Conservation (phyloP, 1,139 yeast species). For the Torulaspora globosa region DNA sequence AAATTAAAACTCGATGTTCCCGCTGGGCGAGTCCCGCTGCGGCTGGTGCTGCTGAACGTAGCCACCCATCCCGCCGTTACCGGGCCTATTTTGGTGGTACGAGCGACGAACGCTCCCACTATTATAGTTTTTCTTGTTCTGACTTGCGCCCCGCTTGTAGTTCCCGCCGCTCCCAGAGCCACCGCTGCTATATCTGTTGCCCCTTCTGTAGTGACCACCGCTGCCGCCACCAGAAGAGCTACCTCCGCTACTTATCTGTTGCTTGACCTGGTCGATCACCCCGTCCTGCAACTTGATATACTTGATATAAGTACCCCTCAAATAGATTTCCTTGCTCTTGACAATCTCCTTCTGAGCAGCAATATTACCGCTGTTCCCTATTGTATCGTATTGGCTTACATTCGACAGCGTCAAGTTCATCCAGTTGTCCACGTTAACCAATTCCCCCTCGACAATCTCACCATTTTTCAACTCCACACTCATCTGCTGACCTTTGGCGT, state of each 20-base stretch:
- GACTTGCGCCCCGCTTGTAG: constrained; percentile 21
- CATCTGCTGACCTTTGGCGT: constrained; percentile 86
- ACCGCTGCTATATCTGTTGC: constrained; percentile 22
- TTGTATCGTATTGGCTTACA: constrained; percentile 52
- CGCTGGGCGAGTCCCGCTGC: constrained; percentile 22
- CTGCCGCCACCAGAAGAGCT: constrained; percentile 33
- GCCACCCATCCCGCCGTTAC: constrained; percentile 30
- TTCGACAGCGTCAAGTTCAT: constrained; percentile 86
- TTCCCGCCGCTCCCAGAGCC: constrained; percentile 15
- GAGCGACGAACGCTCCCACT: constrained; percentile 11
- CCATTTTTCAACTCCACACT: constrained; percentile 91
- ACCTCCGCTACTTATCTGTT: constrained; percentile 41
- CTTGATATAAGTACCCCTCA: constrained; percentile 80
- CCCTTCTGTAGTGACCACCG: constrained; percentile 38
- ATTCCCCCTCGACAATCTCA: constrained; percentile 79
- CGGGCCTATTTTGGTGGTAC: constrained; percentile 22
- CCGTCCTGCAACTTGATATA: constrained; percentile 62
- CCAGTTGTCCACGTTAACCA: constrained; percentile 88
- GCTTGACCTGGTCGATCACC: constrained; percentile 77
- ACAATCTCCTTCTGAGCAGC: constrained; percentile 55
- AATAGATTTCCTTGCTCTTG: constrained; percentile 71
- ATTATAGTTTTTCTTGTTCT: constrained; percentile 31
- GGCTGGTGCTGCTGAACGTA: constrained; percentile 32
- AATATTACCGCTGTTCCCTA: constrained; percentile 16
- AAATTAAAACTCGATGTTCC: constrained; percentile 17